phyloP scores from a whole-genome alignment of 2,329 filamentous ascomycete genomes.

The Calonectria leucothoes region DNA sequence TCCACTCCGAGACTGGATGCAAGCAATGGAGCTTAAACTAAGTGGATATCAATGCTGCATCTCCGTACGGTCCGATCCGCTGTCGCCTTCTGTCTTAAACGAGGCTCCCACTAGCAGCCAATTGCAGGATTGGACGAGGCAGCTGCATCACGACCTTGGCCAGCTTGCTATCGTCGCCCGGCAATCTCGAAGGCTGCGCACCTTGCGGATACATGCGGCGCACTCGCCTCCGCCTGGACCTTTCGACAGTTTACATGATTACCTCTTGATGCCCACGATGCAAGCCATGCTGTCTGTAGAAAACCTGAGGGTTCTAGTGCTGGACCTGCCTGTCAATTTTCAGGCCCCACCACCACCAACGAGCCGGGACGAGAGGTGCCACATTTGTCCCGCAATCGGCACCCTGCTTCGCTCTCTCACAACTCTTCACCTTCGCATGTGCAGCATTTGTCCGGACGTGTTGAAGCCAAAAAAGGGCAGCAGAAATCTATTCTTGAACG shows the following conservation, averaged over 20 bases:
- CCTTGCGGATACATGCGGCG: constrained; percentile 20
- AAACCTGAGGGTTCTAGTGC: constrained; percentile 27
- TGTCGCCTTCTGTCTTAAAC: background rate
- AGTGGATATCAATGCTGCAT: background rate
- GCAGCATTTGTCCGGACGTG: constrained; percentile 31
- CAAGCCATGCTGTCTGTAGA: constrained; percentile 27
- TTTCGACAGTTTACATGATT: constrained; percentile 14
- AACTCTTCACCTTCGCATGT: constrained; percentile 31
- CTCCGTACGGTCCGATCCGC: background rate
- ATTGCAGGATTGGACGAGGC: constrained; percentile 3
- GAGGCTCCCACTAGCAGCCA: background rate
- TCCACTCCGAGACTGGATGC: constrained; percentile 11
- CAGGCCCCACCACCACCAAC: constrained; percentile 7
- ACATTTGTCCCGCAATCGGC: constrained; percentile 31
- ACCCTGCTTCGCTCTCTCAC: constrained; percentile 26
- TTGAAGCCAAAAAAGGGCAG: constrained; percentile 24
- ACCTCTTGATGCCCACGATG: constrained; percentile 26
- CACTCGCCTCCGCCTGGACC: background rate
- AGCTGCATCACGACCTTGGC: constrained; percentile 23
- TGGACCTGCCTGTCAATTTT: constrained; percentile 25
- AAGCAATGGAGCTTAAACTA: constrained; percentile 24
- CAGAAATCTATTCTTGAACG: constrained; percentile 15
- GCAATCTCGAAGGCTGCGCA: constrained; percentile 20
- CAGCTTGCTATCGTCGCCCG: constrained; percentile 23
- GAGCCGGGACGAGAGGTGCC: background rate